Percentiles rank a stretch among this genome's conserved stretches.
phyloP scores from a whole-genome alignment of 2,329 filamentous ascomycete species.

The Pseudocercospora macadamiae region DNA sequence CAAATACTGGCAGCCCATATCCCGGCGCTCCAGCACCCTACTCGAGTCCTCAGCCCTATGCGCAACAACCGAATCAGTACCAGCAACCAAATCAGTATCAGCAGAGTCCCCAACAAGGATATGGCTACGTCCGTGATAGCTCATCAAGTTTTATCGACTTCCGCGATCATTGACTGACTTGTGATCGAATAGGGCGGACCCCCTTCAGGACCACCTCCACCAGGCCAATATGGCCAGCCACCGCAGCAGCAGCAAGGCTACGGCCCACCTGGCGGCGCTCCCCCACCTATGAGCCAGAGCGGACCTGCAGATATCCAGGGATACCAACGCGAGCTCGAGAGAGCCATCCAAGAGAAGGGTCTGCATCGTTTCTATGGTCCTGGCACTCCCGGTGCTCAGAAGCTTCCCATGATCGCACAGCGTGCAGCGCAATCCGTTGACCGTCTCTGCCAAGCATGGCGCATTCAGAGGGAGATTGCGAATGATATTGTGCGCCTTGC shows the following conservation, averaged over 20 bases:
- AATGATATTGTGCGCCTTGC: slow-evolving; percentile 66
- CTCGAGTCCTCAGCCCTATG: slow-evolving; percentile 20
- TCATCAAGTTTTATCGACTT: neutral
- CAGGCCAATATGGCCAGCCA: slow-evolving; percentile 34
- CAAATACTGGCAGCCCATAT: slow-evolving; percentile 28
- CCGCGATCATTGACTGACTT: slow-evolving; percentile 18
- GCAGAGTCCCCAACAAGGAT: slow-evolving; percentile 28
- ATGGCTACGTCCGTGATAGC: slow-evolving; percentile 38
- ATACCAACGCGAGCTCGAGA: slow-evolving; percentile 60
- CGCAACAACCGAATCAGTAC: slow-evolving; percentile 33
- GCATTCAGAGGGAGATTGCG: slow-evolving; percentile 61
- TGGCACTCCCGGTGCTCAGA: slow-evolving; percentile 52
- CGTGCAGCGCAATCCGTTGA: slow-evolving; percentile 56
- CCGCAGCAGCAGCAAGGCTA: slow-evolving; percentile 42
- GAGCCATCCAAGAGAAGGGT: slow-evolving; percentile 62
- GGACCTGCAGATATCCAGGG: slow-evolving; percentile 52
- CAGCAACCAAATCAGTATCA: slow-evolving; percentile 31
- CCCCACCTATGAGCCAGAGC: slow-evolving; percentile 33
- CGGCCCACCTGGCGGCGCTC: slow-evolving; percentile 38
- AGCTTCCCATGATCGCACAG: slow-evolving; percentile 50
- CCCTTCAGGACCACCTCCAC: slow-evolving; percentile 26
- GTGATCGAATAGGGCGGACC: slow-evolving; percentile 27
- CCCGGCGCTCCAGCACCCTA: slow-evolving; percentile 25
- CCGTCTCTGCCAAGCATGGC: slow-evolving; percentile 59
- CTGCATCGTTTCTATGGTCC: slow-evolving; percentile 63